These are phyloP conservation scores for Ganoderma boninense DNA, from an alignment of 1,284 basidiomycete genomes.

Conservation along the genomic window DNA sequence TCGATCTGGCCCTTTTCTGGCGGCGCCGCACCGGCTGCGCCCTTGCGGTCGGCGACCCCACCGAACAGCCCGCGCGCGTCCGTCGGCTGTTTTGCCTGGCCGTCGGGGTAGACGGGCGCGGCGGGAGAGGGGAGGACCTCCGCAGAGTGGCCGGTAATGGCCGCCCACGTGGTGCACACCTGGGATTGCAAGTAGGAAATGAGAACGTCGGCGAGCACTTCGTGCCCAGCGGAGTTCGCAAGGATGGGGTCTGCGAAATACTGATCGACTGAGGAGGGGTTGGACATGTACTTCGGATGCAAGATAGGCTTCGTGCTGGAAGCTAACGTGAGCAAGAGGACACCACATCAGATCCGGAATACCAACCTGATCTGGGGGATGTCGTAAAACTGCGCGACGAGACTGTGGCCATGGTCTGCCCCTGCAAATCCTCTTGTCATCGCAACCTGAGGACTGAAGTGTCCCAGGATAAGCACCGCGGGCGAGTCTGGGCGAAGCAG, in stretches of 20 bases:
- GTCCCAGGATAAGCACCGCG: slow-evolving; percentile 90
- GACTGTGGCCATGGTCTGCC: slow-evolving; percentile 86
- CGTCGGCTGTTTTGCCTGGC: slow-evolving; percentile 46
- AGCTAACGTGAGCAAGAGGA: not conserved
- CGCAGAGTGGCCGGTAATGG: slow-evolving; percentile 71
- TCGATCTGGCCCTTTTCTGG: slow-evolving; percentile 33
- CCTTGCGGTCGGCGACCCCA: slow-evolving; percentile 75
- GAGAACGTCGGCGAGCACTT: slow-evolving; percentile 85
- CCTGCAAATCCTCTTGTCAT: slow-evolving; percentile 83
- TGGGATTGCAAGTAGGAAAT: slow-evolving; percentile 89
- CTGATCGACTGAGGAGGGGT: slow-evolving; percentile 72
- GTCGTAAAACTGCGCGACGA: slow-evolving; percentile 96
- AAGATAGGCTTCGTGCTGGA: slow-evolving; percentile 80
- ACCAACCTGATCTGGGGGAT: slow-evolving; percentile 86
- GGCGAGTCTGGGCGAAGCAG: slow-evolving; percentile 89
- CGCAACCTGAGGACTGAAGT: slow-evolving; percentile 89
- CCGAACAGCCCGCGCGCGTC: slow-evolving; percentile 72
- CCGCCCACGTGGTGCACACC: slow-evolving; percentile 86
- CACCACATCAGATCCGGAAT: not conserved
- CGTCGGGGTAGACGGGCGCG: slow-evolving; percentile 42
- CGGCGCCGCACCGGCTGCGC: slow-evolving; percentile 46
- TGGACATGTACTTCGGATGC: slow-evolving; percentile 83
- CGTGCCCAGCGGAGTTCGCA: slow-evolving; percentile 83
- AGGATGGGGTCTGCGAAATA: slow-evolving; percentile 88
- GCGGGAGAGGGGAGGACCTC: slow-evolving; percentile 61